phyloP scores from a whole-genome alignment of 768 basidiomycete genomes.

The Suillus clintonianus region DNA sequence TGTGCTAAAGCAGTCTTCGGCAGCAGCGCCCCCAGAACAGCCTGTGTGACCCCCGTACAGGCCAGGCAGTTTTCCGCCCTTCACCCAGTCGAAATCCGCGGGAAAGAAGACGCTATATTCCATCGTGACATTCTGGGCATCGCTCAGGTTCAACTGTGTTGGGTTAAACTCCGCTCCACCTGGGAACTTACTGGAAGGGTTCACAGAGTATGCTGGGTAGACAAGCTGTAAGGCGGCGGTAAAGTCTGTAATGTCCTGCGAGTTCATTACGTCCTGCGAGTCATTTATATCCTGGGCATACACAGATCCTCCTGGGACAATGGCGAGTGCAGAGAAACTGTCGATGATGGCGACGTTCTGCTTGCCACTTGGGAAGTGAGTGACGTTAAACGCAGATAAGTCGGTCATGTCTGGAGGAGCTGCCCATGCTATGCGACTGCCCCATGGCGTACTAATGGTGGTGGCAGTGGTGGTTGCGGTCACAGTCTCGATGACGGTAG shows the following conservation, averaged over 20 bases:
- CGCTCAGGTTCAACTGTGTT: constrained; percentile 42
- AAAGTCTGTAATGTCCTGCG: constrained; percentile 28
- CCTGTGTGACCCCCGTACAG: constrained; percentile 66
- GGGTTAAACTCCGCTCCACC: constrained; percentile 79
- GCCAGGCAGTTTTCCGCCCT: constrained; percentile 85
- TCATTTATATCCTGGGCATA: constrained; percentile 5
- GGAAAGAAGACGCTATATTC: constrained; percentile 81
- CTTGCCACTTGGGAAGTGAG: constrained; percentile 53
- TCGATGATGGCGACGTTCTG: constrained; percentile 58
- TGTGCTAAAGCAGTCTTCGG: constrained; percentile 78
- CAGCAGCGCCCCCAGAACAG: constrained; percentile 77
- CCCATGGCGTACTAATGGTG: constrained; percentile 12
- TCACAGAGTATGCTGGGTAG: constrained; percentile 70
- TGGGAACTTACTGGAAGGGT: constrained; percentile 59
- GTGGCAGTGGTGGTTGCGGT: constrained; percentile 4
- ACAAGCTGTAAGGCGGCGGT: constrained; percentile 58
- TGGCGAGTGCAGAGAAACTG: constrained; percentile 43
- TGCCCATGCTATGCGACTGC: constrained; percentile 43
- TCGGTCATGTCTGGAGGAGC: constrained; percentile 56
- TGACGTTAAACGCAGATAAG: constrained; percentile 60
- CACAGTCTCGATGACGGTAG: constrained; percentile 10
- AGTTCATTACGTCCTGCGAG: constrained; percentile 7
- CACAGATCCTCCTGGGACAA: constrained; percentile 13
- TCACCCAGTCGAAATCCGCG: constrained; percentile 70
- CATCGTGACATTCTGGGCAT: constrained; percentile 56